Percentiles rank a stretch among this genome's conserved stretches.
phyloP scores from a whole-genome alignment of 1,284 basidiomycete genomes.

The Grifola frondosa region DNA sequence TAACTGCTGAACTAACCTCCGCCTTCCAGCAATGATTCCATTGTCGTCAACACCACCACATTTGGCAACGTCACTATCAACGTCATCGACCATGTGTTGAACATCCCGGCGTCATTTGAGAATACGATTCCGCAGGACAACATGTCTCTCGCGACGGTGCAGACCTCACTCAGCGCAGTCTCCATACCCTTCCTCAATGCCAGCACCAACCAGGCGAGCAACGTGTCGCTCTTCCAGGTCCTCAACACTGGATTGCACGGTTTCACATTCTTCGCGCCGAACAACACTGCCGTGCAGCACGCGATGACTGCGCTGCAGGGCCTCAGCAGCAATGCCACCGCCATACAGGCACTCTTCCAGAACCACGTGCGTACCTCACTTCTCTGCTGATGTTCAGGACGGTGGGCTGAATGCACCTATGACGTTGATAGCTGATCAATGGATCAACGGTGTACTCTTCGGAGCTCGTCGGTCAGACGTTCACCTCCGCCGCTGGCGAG shows the following conservation, averaged over 20 bases:
- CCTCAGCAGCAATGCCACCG: constrained; percentile 46
- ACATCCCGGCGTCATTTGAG: constrained; percentile 51
- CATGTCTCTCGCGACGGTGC: constrained; percentile 35
- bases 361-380: constrained; percentile 55
- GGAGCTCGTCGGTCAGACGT: constrained; percentile 38
- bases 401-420: too few relatives aligned
- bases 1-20: not conserved
- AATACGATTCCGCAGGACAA: constrained; percentile 44
- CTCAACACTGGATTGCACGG: constrained; percentile 45
- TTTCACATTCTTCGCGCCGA: constrained; percentile 72
- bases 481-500: constrained; percentile 63
- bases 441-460: constrained; percentile 69
- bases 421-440: constrained; percentile 58
- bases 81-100: constrained; percentile 51
- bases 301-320: constrained; percentile 34
- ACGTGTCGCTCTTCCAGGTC: constrained; percentile 36
- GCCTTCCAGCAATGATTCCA: constrained; percentile 42
- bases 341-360: constrained; percentile 45
- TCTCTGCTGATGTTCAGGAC: too few relatives aligned
- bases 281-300: constrained; percentile 47
- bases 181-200: constrained; percentile 21
- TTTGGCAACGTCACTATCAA: constrained; percentile 53
- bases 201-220: constrained; percentile 33
- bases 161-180: constrained; percentile 31
- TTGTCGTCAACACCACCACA: constrained; percentile 44